A percentile compares a stretch with the other conserved stretches of the same genome.
Conservation (phyloP, 108 stramenopile species). For the Fragilaria crotonensis region DNA sequence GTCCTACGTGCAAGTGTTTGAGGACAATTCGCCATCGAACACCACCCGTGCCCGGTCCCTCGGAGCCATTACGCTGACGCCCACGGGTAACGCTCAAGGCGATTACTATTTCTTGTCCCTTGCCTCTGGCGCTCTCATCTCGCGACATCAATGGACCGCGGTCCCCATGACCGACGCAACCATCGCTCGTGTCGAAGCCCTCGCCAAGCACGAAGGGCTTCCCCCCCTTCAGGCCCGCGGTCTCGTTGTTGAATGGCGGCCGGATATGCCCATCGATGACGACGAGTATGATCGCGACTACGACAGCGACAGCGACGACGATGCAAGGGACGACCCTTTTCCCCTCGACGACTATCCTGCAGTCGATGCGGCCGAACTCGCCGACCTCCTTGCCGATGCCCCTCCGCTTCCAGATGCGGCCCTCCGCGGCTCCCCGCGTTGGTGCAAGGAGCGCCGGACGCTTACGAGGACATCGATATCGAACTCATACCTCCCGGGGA, state of each 20-base stretch:
- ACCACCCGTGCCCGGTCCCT: not conserved
- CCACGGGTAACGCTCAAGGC: constrained; percentile 34
- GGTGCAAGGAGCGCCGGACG: too few relatives aligned
- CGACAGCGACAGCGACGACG: not conserved
- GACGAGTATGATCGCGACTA: not conserved
- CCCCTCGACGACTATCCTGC: not conserved
- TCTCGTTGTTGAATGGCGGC: too few relatives aligned
- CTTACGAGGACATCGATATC: not conserved
- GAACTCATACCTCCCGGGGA: too few relatives aligned
- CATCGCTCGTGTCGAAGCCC: constrained; percentile 11
- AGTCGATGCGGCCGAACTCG: not conserved
- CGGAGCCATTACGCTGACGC: constrained; percentile 13
- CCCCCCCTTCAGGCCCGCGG: too few relatives aligned
- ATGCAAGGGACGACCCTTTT: not conserved
- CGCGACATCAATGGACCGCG: constrained; percentile 10
- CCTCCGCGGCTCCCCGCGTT: too few relatives aligned
- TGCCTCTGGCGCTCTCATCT: constrained; percentile 12
- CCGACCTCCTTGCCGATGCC: not conserved
- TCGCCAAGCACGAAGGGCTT: too few relatives aligned
- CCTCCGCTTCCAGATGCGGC: too few relatives aligned
- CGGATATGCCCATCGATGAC: not conserved
- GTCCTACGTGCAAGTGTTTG: constrained; percentile 6
- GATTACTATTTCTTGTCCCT: constrained; percentile 24
- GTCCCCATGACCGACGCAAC: constrained; percentile 32
- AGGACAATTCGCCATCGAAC: constrained; percentile 9